Conservation (phyloP, 2,329 filamentous ascomycete species). For the Xylariaceae sp. region DNA sequence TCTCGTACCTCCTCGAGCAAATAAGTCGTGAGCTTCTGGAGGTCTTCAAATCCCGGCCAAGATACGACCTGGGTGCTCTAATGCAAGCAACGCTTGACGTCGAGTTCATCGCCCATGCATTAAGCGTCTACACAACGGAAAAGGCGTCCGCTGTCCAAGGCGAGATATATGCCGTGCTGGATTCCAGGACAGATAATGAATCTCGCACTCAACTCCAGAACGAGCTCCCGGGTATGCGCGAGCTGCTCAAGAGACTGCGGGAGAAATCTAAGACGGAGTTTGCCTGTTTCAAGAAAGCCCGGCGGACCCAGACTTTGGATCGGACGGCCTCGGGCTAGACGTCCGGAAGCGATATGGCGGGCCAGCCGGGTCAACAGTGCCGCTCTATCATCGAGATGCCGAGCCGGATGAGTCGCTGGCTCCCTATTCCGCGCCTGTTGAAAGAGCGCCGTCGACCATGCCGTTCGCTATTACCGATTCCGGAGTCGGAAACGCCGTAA, state of each 20-base stretch:
- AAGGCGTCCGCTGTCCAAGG: conserved; percentile 76
- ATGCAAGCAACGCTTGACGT: conserved; percentile 98
- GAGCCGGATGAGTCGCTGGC: background rate
- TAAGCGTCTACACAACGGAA: conserved; percentile 84
- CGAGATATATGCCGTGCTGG: conserved; percentile 87
- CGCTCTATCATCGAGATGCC: conserved; percentile 23
- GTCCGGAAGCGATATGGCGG: conserved; percentile 15
- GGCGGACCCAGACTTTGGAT: conserved; percentile 25
- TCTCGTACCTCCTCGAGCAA: conserved; percentile 83
- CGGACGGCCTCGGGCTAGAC: conserved; percentile 32
- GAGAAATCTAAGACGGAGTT: conserved; percentile 83
- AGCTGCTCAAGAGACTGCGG: conserved; percentile 75
- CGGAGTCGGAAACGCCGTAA: background rate
- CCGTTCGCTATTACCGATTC: background rate
- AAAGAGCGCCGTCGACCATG: background rate
- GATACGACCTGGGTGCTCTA: conserved; percentile 73
- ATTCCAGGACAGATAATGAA: conserved; percentile 82
- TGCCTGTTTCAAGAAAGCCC: conserved; percentile 65
- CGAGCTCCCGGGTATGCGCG: conserved; percentile 86
- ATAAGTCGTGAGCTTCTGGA: conserved; percentile 75
- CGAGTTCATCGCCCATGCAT: conserved; percentile 91
- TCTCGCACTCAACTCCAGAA: conserved; percentile 75
- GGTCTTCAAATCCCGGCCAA: conserved; percentile 62
- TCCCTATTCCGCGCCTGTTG: background rate
- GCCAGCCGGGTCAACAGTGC: background rate